phyloP scores from a whole-genome alignment of 139 green algal species.

The Chlorella vulgaris region DNA sequence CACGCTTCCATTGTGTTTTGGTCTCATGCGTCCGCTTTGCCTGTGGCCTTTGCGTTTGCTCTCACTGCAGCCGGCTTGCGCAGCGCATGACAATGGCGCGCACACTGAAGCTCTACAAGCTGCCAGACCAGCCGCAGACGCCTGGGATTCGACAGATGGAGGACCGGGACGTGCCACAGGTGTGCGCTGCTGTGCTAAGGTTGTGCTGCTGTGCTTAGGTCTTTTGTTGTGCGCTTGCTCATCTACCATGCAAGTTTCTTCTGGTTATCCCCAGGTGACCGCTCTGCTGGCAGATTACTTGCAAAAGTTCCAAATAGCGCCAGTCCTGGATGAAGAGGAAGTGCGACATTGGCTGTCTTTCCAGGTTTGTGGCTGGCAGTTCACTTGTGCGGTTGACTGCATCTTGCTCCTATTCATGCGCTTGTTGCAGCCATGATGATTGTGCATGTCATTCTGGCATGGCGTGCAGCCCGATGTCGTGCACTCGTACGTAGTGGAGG shows the following conservation, averaged over 20 bases:
- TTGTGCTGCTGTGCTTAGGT: background rate
- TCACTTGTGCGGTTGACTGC: no score
- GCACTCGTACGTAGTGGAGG: slow-evolving; percentile 90
- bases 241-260: background rate
- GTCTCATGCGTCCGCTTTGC: background rate
- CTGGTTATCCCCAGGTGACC: slow-evolving; percentile 51
- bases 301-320: slow-evolving; percentile 68
- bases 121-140: slow-evolving; percentile 77
- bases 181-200: background rate
- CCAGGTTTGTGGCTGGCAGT: no score
- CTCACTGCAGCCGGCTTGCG: slow-evolving; percentile 44
- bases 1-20: background rate
- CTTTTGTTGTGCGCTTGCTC: background rate
- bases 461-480: slow-evolving; percentile 69
- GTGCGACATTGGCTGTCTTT: slow-evolving; percentile 86
- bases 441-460: no score
- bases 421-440: no score
- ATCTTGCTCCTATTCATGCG: no score
- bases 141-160: slow-evolving; percentile 82
- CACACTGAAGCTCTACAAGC: slow-evolving; percentile 95
- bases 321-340: slow-evolving; percentile 82
- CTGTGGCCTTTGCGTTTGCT: background rate
- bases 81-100: slow-evolving; percentile 92
- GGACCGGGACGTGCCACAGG: slow-evolving; percentile 68
- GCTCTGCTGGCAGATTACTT: slow-evolving; percentile 85